Evolutionary conservation across 345 rosid genomes (phyloP), one percentile per base, ranked within the genome.

Genomic region (Excoecaria agallocha): DNA sequence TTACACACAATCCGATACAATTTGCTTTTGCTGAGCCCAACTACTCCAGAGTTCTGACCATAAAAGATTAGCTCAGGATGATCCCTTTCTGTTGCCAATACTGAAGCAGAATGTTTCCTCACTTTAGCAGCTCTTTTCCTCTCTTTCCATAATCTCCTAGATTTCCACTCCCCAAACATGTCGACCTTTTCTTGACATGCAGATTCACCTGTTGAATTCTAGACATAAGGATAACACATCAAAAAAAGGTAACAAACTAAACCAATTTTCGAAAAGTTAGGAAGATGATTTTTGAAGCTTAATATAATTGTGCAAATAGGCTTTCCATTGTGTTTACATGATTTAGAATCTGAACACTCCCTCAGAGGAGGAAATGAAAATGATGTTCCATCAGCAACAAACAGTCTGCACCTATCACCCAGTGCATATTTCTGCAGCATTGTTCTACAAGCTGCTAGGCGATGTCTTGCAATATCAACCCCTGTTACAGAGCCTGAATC

Each of bases 371-470:
- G 75, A 59, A 91, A 81, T 8, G 94, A 89, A 84, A 93, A 95
- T 68, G 74, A 43, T 8, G 93, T 89, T 66, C 98, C 98, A 62
- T 95, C 94, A 50, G 94, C 94, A 72, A 91, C 91, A 75, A 95
- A 95, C 72, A 95, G 91, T 3, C 96, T 80, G 81, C 94, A 87
- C 67, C 85, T 77, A 68, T 90, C 82, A 56, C 91, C 99, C 57
- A 91, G 73, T 4, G 76, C 84, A 84, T 95, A 95, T 76, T 93
- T 95, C 74, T 78, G 97, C 71, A 95, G 75, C 87, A 93, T 65
- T 5, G 98, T 93, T 87, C 94, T 89, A 80, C 98, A 93, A 80
- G 98, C 94, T 7, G 97, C 98, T 30, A 95, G 81, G 43, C 99
- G 93, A 71, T 90, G 91, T 77, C 91, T 86, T 19, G 97, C 91